phyloP scores from a whole-genome alignment of 352 stramenopile genomes.

The Phytophthora brassicae region DNA sequence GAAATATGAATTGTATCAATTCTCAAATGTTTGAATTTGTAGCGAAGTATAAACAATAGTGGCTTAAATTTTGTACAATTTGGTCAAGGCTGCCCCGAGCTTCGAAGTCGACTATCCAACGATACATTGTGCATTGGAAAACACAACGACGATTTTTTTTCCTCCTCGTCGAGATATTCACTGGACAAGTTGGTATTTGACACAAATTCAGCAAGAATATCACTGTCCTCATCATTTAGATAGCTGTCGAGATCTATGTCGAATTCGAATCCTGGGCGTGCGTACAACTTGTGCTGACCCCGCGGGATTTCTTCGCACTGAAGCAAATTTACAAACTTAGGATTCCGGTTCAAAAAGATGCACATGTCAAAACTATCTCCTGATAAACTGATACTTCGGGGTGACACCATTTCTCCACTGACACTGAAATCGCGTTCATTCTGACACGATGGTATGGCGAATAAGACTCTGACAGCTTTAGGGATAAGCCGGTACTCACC shows the following conservation, averaged over 20 bases:
- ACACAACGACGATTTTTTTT: no score
- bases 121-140: no score
- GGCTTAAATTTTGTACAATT: neutral
- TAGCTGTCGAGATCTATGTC: neutral
- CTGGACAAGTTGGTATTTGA: neutral
- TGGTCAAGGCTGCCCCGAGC: neutral
- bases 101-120: neutral
- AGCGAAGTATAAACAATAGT: neutral
- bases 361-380: neutral
- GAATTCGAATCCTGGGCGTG: neutral
- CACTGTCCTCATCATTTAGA: neutral
- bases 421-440: constrained; percentile 26
- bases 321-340: neutral
- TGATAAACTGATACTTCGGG: constrained; percentile 8
- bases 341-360: constrained; percentile 17
- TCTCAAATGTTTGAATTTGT: neutral
- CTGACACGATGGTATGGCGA: constrained; percentile 10
- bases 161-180: neutral
- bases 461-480: constrained; percentile 13
- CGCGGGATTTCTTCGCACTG: neutral
- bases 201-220: neutral
- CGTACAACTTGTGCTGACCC: neutral
- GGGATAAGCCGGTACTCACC: constrained; percentile 16
- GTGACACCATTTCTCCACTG: constrained; percentile 8
- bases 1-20: neutral